Evolutionary conservation across 2,329 filamentous ascomycete species (phyloP), one percentile per base, ranked within the genome.

Genomic region (Stromatinia cepivora): DNA sequence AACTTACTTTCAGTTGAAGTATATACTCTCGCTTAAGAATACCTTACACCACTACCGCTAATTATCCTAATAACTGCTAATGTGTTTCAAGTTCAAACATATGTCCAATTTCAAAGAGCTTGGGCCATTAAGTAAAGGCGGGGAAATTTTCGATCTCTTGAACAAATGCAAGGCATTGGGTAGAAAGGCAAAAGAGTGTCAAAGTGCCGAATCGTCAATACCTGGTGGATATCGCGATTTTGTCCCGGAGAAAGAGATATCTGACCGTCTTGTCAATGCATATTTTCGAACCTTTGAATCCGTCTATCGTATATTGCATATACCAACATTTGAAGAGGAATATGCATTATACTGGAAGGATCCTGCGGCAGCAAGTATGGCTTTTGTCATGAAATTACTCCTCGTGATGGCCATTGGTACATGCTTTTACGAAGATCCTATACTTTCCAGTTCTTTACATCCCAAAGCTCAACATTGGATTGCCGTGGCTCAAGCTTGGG

Each of bases 271-370:
- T n/a, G 74, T 81, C 20, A 70, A 77, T 11, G 69, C 79, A 0
- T 84, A 84, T 74, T 77, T 83, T 50, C 77, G 79, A 13, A 80
- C 77, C 0, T 82, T 79, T 71, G 82, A 82, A 57, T 78, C 74
- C 6, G 77, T 80, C 1, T 83, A 82, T 69, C 78, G 81, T n/a
- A 79, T 84, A 50, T 69, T 84, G 6, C 82, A 84, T 70, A 75
- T 78, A 20, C 81, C 82, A 6, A 79, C 79, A 1, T 84, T 84
- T 70, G 78, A 79, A 75, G 76, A 77, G 62, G 80, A 82, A 42
- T 84, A 82, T 70, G 69, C 73, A 17, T 70, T 69, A 0, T 81
- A 83, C 71, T 83, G 81, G 81, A 71, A 77, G 20, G 69, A 78
- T 7, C 70, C 75, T 11, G 39, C 63, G 6, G 34, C 65, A 39